Evolutionary conservation across 768 basidiomycete species (phyloP).

Genomic region (Pulveroboletus sp.): DNA sequence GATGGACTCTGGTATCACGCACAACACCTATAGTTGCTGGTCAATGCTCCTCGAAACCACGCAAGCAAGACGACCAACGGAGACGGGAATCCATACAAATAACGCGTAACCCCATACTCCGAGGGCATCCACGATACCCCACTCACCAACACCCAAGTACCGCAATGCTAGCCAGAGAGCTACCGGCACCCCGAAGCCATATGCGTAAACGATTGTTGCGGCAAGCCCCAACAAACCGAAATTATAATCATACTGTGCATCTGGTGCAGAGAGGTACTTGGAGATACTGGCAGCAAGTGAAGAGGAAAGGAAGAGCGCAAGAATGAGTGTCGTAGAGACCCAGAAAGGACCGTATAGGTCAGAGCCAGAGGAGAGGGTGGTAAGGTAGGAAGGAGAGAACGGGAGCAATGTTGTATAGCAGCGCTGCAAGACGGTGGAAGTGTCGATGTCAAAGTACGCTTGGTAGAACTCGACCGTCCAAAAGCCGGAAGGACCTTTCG

Average conservation of each 20-base stretch:
- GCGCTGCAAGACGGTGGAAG: constrained; percentile 65
- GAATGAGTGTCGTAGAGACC: constrained; percentile 93
- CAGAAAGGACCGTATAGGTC: constrained; percentile 94
- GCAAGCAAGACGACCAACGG: constrained; percentile 44
- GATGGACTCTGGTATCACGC: constrained; percentile 78
- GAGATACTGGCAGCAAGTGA: constrained; percentile 86
- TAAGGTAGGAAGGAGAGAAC: constrained; percentile 57
- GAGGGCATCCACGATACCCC: constrained; percentile 81
- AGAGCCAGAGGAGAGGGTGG: constrained; percentile 47
- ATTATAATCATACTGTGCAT: constrained; percentile 66
- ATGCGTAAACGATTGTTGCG: constrained; percentile 79
- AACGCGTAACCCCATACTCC: constrained; percentile 78
- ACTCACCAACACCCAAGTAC: constrained; percentile 85
- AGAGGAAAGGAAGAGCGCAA: constrained; percentile 89
- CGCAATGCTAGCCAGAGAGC: constrained; percentile 79
- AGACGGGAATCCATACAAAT: constrained; percentile 86
- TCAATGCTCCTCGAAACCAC: background rate
- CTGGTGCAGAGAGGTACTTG: constrained; percentile 70
- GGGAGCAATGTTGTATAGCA: constrained; percentile 79
- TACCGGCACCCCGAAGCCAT: constrained; percentile 78
- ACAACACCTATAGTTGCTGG: constrained; percentile 56
- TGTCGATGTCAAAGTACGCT: constrained; percentile 85
- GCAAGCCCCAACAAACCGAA: constrained; percentile 83
- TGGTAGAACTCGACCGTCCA: constrained; percentile 87
- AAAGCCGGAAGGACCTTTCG: constrained; percentile 51